Percentiles rank a stretch among this genome's conserved stretches.
phyloP scores from a whole-genome alignment of 345 rosid genomes.

The Luvunga scandens region DNA sequence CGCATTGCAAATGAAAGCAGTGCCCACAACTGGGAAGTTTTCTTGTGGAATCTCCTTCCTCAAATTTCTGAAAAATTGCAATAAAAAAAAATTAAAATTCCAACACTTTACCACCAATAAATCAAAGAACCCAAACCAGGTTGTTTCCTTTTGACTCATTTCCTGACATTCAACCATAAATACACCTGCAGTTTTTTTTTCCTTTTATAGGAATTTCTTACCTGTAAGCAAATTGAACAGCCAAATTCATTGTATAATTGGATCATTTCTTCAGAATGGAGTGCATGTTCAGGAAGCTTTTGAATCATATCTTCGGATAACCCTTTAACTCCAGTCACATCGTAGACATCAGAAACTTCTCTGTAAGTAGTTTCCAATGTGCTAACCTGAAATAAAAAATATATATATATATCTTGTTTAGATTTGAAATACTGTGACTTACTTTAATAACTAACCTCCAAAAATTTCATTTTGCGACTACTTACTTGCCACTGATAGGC shows the following conservation, averaged over 20 bases:
- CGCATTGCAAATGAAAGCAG: constrained; percentile 57
- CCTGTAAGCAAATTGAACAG: constrained; percentile 83
- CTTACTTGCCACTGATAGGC: constrained; percentile 96
- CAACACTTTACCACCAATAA: neutral
- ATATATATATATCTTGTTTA: neutral
- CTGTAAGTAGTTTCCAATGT: constrained; percentile 42
- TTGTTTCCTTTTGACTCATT: neutral
- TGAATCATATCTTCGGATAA: constrained; percentile 36
- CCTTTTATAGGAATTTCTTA: constrained; percentile 1
- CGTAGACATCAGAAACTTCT: constrained; percentile 62
- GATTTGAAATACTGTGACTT: neutral
- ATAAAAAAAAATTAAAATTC: neutral
- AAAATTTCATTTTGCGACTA: constrained; percentile 1
- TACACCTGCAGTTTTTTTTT: neutral
- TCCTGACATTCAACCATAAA: neutral
- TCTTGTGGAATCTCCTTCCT: constrained; percentile 56
- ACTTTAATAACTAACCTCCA: neutral
- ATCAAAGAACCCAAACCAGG: neutral
- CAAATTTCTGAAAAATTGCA: constrained; percentile 43
- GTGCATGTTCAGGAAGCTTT: constrained; percentile 40
- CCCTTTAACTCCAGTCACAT: constrained; percentile 45
- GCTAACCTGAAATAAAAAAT: constrained; percentile 40
- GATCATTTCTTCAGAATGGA: constrained; percentile 18
- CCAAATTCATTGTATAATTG: constrained; percentile 13
- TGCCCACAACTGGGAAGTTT: constrained; percentile 64